phyloP scores from a whole-genome alignment of 768 basidiomycete species.

The Tulasnella sp. region DNA sequence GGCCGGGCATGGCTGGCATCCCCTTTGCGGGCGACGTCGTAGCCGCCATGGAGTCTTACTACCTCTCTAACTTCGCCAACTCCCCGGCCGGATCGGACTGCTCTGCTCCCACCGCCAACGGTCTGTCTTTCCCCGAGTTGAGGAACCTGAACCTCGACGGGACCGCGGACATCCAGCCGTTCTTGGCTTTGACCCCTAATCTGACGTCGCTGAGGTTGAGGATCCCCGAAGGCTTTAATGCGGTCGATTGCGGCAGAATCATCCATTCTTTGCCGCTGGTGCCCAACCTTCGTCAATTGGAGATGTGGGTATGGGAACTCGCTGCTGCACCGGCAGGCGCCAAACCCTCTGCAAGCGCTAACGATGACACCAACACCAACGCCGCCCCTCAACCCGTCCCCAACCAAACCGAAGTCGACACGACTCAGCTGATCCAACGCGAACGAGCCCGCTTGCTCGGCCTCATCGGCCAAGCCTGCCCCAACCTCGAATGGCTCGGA shows the following conservation, averaged over 20 bases:
- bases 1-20: conserved; percentile 23
- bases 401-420: neutral
- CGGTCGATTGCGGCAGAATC: conserved; percentile 14
- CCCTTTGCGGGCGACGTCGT: conserved; percentile 9
- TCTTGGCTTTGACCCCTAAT: conserved; percentile 4
- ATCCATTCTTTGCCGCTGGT: conserved; percentile 11
- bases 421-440: neutral
- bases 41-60: neutral
- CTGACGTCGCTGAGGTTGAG: conserved; percentile 14
- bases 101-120: neutral
- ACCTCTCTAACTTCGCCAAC: neutral
- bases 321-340: neutral
- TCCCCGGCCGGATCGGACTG: neutral
- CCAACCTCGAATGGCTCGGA: conserved; percentile 13
- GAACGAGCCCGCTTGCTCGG: conserved; percentile 6
- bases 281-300: neutral
- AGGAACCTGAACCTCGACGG: conserved; percentile 22
- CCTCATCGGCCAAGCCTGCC: conserved; percentile 16
- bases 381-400: neutral
- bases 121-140: conserved; percentile 14
- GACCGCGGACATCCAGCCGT: conserved; percentile 17
- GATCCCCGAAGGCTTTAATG: conserved; percentile 29
- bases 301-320: conserved; percentile 29
- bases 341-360: neutral
- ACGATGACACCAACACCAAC: neutral